A percentile compares a stretch with the other conserved stretches of the same genome.
Evolutionary conservation across 2,329 filamentous ascomycete species (phyloP).

Genomic region (Rachicladosporium sp.): DNA sequence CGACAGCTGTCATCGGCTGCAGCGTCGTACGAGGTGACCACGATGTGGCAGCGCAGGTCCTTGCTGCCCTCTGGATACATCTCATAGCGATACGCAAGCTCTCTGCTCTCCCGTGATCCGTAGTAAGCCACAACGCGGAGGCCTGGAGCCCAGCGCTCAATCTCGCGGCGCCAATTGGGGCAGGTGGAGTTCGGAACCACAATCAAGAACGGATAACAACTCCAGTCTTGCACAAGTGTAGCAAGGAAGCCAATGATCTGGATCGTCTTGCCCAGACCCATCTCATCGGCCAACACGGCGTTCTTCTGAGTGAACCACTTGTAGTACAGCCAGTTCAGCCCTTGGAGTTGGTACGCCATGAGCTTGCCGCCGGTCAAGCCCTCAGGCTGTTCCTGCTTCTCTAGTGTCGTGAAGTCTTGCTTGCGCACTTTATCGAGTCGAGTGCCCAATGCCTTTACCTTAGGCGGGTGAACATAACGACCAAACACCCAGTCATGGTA

Average conservation of each 20-base stretch:
- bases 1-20: slow-evolving; percentile 60
- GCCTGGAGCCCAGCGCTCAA: slow-evolving; percentile 82
- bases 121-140: slow-evolving; percentile 88
- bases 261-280: slow-evolving; percentile 95
- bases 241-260: slow-evolving; percentile 78
- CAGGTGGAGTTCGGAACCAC: slow-evolving; percentile 93
- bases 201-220: slow-evolving; percentile 83
- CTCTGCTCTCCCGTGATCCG: slow-evolving; percentile 61
- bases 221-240: slow-evolving; percentile 47
- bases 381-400: slow-evolving; percentile 59
- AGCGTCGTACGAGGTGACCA: slow-evolving; percentile 91
- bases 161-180: slow-evolving; percentile 93
- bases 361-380: slow-evolving; percentile 65
- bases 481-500: slow-evolving; percentile 80
- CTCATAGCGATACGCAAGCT: slow-evolving; percentile 69
- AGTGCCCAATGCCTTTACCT: slow-evolving; percentile 45
- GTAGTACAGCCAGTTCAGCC: slow-evolving; percentile 88
- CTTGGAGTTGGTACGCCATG: slow-evolving; percentile 89
- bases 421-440: slow-evolving; percentile 57
- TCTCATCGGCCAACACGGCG: slow-evolving; percentile 89
- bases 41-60: slow-evolving; percentile 74
- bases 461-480: slow-evolving; percentile 55
- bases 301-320: slow-evolving; percentile 76
- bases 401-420: slow-evolving; percentile 45
- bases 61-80: slow-evolving; percentile 57